Conservation (phyloP, 108 stramenopile species). For the Chaetoceros tenuissimus region DNA sequence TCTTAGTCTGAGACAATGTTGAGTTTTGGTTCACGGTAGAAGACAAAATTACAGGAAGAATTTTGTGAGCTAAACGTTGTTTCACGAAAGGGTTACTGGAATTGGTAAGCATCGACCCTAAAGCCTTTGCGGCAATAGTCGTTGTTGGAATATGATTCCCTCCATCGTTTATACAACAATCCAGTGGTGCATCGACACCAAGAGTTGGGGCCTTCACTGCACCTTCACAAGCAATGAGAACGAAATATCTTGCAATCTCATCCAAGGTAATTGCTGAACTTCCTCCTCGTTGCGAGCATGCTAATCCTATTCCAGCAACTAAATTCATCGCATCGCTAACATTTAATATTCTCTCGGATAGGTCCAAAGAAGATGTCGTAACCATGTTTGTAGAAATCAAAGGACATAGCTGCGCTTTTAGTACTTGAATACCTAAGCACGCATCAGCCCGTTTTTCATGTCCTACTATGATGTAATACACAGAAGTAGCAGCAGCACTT, state of each 20-base stretch:
- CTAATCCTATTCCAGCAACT: conserved; percentile 13
- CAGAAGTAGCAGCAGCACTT: conserved; percentile 45
- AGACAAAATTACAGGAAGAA: background rate
- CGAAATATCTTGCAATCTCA: conserved; percentile 41
- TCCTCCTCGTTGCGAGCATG: conserved; percentile 53
- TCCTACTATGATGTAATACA: conserved; percentile 27
- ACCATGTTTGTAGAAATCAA: conserved; percentile 3
- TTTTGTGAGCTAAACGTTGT: conserved; percentile 24
- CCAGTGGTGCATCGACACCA: background rate
- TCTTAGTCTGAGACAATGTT: background rate
- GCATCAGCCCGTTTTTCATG: conserved; percentile 1
- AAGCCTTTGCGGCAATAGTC: conserved; percentile 15
- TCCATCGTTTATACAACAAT: background rate
- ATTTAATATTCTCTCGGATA: conserved; percentile 11
- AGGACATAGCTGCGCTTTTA: background rate
- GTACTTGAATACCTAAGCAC: conserved; percentile 10
- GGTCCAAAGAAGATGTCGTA: background rate
- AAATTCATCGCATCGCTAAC: conserved; percentile 10
- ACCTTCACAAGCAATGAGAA: conserved; percentile 46
- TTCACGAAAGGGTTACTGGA: conserved; percentile 23
- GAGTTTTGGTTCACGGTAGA: background rate
- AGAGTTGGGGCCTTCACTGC: conserved; percentile 11
- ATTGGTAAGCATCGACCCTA: conserved; percentile 26
- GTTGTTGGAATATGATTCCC: background rate
- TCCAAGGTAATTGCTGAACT: conserved; percentile 35